Evolutionary conservation across 352 stramenopile genomes (phyloP), one percentile per base, ranked within the genome.

Genomic region (Globisporangium canariense): DNA sequence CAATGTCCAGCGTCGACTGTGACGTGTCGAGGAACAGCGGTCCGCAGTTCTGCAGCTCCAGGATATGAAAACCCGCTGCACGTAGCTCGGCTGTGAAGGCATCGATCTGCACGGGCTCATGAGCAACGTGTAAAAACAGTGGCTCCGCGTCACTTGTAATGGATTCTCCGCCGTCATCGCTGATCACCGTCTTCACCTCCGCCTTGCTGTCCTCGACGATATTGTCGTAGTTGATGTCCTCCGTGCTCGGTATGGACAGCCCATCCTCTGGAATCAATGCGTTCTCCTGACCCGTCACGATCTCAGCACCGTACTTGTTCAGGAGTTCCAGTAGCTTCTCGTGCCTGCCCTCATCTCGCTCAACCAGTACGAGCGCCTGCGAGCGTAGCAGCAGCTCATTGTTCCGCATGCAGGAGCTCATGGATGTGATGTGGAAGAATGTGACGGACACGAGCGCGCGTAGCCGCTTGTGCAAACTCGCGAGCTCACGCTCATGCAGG

Each of bases 401-500:
- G 70, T 83, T 89, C 56, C 81, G 65, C 25, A 90, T 66, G 36
- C 81, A 90, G 32, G 83, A 86, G 20, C 68, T 67, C 69, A 85
- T 73, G 22, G 77, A 88, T 36, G 83, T 93, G 55, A 91, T 75
- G 59, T 93, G 83, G 74, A 90, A 90, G 62, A 93, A 93, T 14
- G 83, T 90, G 52, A 93, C 71, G 57, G 70, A 79, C 52, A 93
- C 83, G 2, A 93, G 77, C 25, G 81, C 70, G 1, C 76, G 70
- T 28, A 91, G 77, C 0, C 81, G 76, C 40, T 78, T 84, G 65
- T 89, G 77, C 36, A 93, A 72, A 28, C 67, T 66, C 14, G 68
- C 59, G n/a, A 89, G 60, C 47, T 90, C 83, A 2, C 64, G 67
- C 36, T 89, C 75, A 9, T 62, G 68, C 50, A 91, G 61, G n/a